Conservation (phyloP, 768 basidiomycete species). For the Lactarius pseudohatsudake region DNA sequence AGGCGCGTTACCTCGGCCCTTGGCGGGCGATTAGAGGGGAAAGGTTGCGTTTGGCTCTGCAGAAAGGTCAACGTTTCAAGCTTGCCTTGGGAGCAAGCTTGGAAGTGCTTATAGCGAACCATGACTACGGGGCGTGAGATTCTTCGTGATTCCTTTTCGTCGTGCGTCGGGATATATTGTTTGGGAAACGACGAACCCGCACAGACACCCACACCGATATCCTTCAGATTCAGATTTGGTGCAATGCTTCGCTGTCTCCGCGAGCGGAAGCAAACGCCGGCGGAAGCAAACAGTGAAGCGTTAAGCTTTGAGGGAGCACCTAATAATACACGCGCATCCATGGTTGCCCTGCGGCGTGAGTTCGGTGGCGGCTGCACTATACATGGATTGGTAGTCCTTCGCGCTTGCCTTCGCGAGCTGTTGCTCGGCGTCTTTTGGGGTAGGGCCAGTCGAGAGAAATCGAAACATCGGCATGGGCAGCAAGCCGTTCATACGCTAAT, state of each 20-base stretch:
- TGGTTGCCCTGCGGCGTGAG: not conserved
- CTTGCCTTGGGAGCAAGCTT: not conserved
- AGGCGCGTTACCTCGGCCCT: constrained; percentile 33
- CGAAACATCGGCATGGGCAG: constrained; percentile 43
- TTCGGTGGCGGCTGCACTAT: constrained; percentile 19
- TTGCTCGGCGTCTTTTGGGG: constrained; percentile 44
- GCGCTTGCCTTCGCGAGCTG: constrained; percentile 38
- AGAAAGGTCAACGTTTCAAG: constrained; percentile 5
- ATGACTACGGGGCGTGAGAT: constrained; percentile 54
- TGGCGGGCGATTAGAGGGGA: not conserved
- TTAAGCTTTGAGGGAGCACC: constrained; percentile 47
- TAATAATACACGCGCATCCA: constrained; percentile 46
- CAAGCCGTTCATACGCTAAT: constrained; percentile 29
- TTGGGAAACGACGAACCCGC: constrained; percentile 11
- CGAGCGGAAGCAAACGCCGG: constrained; percentile 51
- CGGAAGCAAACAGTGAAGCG: constrained; percentile 44
- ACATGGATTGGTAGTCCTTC: constrained; percentile 34
- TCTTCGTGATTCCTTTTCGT: constrained; percentile 55
- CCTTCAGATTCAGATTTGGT: not conserved
- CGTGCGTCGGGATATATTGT: constrained; percentile 2
- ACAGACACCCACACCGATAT: constrained; percentile 50
- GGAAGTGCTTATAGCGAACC: constrained; percentile 46
- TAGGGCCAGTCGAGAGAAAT: not conserved
- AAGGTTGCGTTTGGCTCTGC: not conserved
- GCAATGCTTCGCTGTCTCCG: constrained; percentile 37